Percentiles rank a stretch among this genome's conserved stretches.
Evolutionary conservation across 2,329 filamentous ascomycete species (phyloP).

Genomic region (Coniochaeta hoffmannii): DNA sequence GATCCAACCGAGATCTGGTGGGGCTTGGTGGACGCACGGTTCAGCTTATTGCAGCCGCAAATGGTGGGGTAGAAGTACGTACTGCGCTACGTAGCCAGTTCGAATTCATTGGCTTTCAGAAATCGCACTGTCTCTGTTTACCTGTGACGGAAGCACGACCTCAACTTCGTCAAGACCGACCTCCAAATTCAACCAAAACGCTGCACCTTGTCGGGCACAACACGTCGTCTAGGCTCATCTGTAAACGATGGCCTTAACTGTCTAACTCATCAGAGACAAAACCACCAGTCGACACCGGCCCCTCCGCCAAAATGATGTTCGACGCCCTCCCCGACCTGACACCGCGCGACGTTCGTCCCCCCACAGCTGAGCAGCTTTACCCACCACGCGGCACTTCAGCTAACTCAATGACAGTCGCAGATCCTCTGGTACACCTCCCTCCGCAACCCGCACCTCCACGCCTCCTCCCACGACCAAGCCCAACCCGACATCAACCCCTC

Average conservation of each 20-base stretch:
- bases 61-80: background rate
- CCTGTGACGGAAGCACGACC: background rate
- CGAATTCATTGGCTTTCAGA: background rate
- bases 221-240: background rate
- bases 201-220: background rate
- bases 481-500: constrained; percentile 8
- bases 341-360: constrained; percentile 68
- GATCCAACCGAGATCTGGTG: background rate
- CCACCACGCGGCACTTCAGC: background rate
- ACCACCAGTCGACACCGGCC: background rate
- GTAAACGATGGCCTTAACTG: background rate
- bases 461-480: constrained; percentile 12
- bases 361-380: too few relatives aligned
- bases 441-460: constrained; percentile 33
- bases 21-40: background rate
- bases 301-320: constrained; percentile 1
- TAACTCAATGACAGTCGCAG: constrained; percentile 47
- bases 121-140: background rate
- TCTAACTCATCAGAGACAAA: background rate
- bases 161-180: background rate
- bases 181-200: background rate
- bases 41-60: background rate
- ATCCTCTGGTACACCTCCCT: constrained; percentile 67
- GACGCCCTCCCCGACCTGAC: constrained; percentile 56
- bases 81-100: background rate